Evolutionary conservation across 768 basidiomycete species (phyloP).

Genomic region (Dictyophora rubrovolvata): DNA sequence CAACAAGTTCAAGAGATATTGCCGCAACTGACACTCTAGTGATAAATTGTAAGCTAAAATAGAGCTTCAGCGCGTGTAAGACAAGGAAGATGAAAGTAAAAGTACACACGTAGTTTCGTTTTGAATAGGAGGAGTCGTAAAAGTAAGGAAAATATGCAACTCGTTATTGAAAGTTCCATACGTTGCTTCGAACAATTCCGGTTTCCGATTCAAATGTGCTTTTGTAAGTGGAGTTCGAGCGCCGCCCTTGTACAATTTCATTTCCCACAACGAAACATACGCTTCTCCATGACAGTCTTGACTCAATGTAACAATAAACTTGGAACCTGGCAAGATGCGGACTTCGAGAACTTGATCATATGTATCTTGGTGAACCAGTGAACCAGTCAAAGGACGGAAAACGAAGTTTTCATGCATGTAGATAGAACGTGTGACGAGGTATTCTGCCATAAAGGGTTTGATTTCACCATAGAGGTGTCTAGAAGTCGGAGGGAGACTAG

Average conservation of each 20-base stretch:
- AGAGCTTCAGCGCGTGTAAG: background rate
- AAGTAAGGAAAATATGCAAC: background rate
- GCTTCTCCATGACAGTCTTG: background rate
- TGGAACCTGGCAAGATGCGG: constrained; percentile 1
- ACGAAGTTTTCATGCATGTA: constrained; percentile 1
- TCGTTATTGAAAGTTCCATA: background rate
- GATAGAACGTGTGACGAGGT: background rate
- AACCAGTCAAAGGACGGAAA: background rate
- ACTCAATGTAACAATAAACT: constrained; percentile 1
- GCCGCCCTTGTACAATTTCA: constrained; percentile 2
- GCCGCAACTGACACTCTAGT: background rate
- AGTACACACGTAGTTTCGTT: background rate
- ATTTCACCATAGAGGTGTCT: background rate
- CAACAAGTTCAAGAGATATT: background rate
- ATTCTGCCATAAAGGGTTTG: background rate
- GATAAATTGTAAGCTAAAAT: background rate
- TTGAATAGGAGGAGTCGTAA: constrained; percentile 1
- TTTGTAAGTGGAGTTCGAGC: background rate
- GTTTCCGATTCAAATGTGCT: background rate
- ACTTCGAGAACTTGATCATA: background rate
- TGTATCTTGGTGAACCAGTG: background rate
- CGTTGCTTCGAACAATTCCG: background rate
- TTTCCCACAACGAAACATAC: constrained; percentile 3
- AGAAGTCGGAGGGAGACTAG: background rate
- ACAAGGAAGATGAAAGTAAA: background rate